Percentiles rank a stretch among this genome's conserved stretches.
Evolutionary conservation across 2,329 filamentous ascomycete genomes (phyloP).

Genomic region (Hypoxylon sp.): DNA sequence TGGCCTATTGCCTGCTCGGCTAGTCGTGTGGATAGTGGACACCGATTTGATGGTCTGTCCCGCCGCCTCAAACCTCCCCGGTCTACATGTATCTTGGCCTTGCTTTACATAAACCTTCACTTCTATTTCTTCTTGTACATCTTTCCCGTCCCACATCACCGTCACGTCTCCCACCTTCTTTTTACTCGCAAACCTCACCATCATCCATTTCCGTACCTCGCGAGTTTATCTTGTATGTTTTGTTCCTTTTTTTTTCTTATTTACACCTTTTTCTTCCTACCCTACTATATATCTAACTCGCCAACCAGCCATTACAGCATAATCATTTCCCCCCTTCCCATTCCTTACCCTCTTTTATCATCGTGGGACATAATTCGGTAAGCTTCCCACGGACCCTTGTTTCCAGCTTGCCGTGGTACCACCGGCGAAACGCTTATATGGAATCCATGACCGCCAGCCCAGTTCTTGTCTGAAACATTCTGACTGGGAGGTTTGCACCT

Average conservation of each 20-base stretch:
- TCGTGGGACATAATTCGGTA: slow-evolving; percentile 46
- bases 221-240: slow-evolving; percentile 43
- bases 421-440: slow-evolving; percentile 46
- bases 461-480: slow-evolving; percentile 48
- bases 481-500: slow-evolving; percentile 47
- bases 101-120: slow-evolving; percentile 51
- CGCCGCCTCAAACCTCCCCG: slow-evolving; percentile 53
- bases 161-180: slow-evolving; percentile 49
- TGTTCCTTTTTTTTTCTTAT: slow-evolving; percentile 40
- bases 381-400: slow-evolving; percentile 47
- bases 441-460: slow-evolving; percentile 43
- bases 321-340: slow-evolving; percentile 26
- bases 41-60: slow-evolving; percentile 53
- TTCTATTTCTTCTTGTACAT: slow-evolving; percentile 44
- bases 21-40: slow-evolving; percentile 51
- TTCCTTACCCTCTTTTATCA: slow-evolving; percentile 29
- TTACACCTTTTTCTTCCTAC: slow-evolving; percentile 14
- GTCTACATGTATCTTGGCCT: slow-evolving; percentile 53
- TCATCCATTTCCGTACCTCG: slow-evolving; percentile 40
- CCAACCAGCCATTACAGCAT: slow-evolving; percentile 32
- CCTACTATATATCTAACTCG: slow-evolving; percentile 29
- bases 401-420: slow-evolving; percentile 46
- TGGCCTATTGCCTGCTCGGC: slow-evolving; percentile 37
- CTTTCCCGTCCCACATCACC: slow-evolving; percentile 47
- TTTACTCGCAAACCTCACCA: slow-evolving; percentile 37